Evolutionary conservation across 129 eudicot species (phyloP).

Genomic region (Flaveria trinervia): DNA sequence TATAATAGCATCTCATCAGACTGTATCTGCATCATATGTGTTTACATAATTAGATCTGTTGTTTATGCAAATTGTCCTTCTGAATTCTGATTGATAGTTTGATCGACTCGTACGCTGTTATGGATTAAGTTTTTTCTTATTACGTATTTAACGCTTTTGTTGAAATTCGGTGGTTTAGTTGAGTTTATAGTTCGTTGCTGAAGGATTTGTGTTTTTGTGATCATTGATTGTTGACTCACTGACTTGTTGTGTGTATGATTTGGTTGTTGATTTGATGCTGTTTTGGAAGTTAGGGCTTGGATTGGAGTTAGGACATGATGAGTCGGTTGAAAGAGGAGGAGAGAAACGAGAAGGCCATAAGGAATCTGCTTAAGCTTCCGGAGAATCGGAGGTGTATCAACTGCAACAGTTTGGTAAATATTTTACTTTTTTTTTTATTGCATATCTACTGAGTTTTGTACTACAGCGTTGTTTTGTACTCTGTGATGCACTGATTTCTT

Average conservation of each 20-base stretch:
- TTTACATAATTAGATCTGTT: not conserved
- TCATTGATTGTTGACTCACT: not conserved
- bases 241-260: conserved; percentile 14
- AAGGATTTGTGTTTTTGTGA: conserved; percentile 28
- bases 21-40: conserved; percentile 14
- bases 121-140: not conserved
- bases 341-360: conserved; percentile 62
- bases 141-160: conserved; percentile 6
- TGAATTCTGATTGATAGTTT: not conserved
- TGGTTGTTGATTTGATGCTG: conserved; percentile 28
- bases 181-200: conserved; percentile 19
- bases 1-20: conserved; percentile 10
- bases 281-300: conserved; percentile 32
- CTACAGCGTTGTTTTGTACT: not conserved
- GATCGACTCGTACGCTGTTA: not conserved
- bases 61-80: conserved; percentile 6
- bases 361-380: conserved; percentile 70
- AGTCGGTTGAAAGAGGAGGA: conserved; percentile 67
- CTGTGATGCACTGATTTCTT: too few species aligned
- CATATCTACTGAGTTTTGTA: not conserved
- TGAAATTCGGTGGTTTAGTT: conserved; percentile 11
- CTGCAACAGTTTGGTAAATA: conserved; percentile 78
- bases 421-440: conserved; percentile 13
- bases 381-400: conserved; percentile 79
- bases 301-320: conserved; percentile 45